Conservation (phyloP, 2,329 filamentous ascomycete genomes). For the Neopestalotiopsis rosae region DNA sequence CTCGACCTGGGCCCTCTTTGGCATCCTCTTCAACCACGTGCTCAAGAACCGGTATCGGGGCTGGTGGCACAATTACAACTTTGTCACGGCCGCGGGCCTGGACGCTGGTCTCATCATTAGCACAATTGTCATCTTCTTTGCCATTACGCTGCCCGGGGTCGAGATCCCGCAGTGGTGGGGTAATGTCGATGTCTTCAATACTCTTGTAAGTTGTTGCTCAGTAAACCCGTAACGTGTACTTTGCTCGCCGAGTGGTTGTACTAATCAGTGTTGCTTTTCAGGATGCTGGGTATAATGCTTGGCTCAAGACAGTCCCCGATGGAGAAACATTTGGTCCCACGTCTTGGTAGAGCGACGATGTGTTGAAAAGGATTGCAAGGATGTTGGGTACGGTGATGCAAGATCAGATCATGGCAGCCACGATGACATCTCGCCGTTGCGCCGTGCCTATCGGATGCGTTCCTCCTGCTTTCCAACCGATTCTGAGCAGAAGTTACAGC, state of each 20-base stretch:
- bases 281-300: slow-evolving; percentile 17
- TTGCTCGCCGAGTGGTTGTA: neutral
- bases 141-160: slow-evolving; percentile 41
- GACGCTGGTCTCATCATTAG: slow-evolving; percentile 45
- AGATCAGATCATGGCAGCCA: too few species aligned
- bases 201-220: slow-evolving; percentile 37
- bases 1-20: slow-evolving; percentile 62
- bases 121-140: slow-evolving; percentile 44
- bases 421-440: too few species aligned
- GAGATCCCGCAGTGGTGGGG: slow-evolving; percentile 50
- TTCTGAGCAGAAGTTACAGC: too few species aligned
- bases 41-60: slow-evolving; percentile 58
- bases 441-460: too few species aligned
- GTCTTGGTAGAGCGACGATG: slow-evolving; percentile 12
- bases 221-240: neutral
- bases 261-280: neutral
- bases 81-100: slow-evolving; percentile 45
- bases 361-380: neutral
- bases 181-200: slow-evolving; percentile 54
- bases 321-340: slow-evolving; percentile 18
- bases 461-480: too few species aligned
- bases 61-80: slow-evolving; percentile 62
- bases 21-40: slow-evolving; percentile 62
- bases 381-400: too few species aligned
- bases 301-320: slow-evolving; percentile 19